Conservation (phyloP, 768 basidiomycete species). For the Mrakia frigida region DNA sequence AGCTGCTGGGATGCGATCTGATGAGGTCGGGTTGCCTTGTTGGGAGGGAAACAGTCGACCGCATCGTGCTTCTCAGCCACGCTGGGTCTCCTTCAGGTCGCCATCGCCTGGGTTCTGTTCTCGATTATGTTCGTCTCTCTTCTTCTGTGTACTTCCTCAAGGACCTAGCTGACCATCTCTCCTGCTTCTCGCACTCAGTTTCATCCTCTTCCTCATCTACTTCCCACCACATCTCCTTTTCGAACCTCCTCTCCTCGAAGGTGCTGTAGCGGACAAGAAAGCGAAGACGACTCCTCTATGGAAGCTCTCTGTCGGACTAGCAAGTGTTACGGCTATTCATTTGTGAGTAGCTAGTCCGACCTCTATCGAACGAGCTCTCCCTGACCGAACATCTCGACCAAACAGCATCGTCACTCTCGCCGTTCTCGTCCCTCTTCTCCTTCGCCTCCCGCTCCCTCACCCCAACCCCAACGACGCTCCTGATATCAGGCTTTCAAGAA, state of each 20-base stretch:
- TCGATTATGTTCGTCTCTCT: slow-evolving; percentile 64
- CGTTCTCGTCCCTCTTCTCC: slow-evolving; percentile 7
- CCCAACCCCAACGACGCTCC: slow-evolving; percentile 18
- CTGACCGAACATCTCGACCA: too few relatives aligned
- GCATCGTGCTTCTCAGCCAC: slow-evolving; percentile 71
- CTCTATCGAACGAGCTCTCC: neutral
- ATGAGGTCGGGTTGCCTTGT: neutral
- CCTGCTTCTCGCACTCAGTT: slow-evolving; percentile 48
- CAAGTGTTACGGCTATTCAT: neutral
- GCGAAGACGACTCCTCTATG: neutral
- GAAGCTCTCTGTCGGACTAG: neutral
- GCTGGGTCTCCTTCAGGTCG: slow-evolving; percentile 76
- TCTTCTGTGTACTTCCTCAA: neutral
- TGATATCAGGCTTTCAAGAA: slow-evolving; percentile 25
- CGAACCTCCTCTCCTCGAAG: neutral
- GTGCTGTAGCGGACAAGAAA: neutral
- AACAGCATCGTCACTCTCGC: slow-evolving; percentile 8
- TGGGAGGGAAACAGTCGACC: slow-evolving; percentile 50
- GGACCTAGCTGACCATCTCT: neutral
- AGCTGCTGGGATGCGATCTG: neutral
- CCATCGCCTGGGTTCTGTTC: slow-evolving; percentile 78
- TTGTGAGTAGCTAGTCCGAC: neutral
- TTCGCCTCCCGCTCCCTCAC: neutral
- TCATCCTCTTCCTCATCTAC: slow-evolving; percentile 86
- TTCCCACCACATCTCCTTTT: slow-evolving; percentile 83